Evolutionary conservation across 129 eudicot genomes (phyloP).

Genomic region (Helichrysum umbraculigerum): DNA sequence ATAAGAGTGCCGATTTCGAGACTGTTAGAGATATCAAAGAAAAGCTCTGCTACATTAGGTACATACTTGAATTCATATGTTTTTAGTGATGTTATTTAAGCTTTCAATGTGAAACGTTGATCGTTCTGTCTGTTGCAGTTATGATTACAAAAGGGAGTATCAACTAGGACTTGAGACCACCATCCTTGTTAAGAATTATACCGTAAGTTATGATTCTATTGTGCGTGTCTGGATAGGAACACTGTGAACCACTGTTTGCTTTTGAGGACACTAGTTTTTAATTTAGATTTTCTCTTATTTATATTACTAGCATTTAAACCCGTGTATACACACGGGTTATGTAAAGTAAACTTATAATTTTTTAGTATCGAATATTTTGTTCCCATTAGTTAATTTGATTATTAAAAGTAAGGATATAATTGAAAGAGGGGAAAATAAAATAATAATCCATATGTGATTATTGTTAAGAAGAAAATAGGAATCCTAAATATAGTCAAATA

Average conservation of each 20-base stretch:
- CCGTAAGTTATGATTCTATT: constrained; percentile 48
- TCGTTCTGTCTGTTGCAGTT: constrained; percentile 51
- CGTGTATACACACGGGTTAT: no score
- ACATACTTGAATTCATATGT: constrained; percentile 20
- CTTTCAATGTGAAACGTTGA: constrained; percentile 10
- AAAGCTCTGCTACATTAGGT: constrained; percentile 97
- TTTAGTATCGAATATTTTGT: no score
- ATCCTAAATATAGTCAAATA: no score
- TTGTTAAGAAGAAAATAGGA: no score
- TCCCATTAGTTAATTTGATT: no score
- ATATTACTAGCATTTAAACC: no score
- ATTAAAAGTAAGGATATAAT: no score
- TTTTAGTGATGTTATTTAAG: neutral
- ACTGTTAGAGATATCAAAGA: constrained; percentile 97
- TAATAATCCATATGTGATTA: no score
- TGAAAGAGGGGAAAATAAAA: no score
- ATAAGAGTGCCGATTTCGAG: constrained; percentile 89
- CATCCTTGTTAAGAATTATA: constrained; percentile 84
- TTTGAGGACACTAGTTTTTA: neutral
- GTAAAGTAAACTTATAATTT: no score
- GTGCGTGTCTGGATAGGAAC: constrained; percentile 9
- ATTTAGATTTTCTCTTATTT: neutral
- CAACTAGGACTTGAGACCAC: constrained; percentile 98
- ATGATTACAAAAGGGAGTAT: constrained; percentile 97
- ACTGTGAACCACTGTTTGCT: constrained; percentile 1